Conservation (phyloP, 306 rosid genomes). For the Quercus engelmannii region DNA sequence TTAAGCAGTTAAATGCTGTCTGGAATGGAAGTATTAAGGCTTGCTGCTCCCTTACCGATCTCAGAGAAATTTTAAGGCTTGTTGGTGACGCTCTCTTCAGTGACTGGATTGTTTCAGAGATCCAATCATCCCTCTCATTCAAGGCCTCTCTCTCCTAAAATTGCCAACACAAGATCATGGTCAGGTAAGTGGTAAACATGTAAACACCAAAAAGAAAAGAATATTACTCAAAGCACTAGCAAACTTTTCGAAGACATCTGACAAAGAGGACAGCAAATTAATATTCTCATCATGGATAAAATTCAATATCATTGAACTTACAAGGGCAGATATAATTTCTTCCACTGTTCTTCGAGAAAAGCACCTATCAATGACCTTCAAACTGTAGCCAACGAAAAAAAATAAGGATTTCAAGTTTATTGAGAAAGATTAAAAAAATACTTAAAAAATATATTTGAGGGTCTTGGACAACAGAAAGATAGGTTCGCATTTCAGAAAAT, state of each 20-base stretch:
- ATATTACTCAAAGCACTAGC: background rate
- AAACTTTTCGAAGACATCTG: background rate
- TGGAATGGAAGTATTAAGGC: constrained; percentile 7
- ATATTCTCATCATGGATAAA: background rate
- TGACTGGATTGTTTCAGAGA: constrained; percentile 56
- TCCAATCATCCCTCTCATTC: constrained; percentile 51
- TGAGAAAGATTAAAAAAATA: background rate
- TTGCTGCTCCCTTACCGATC: constrained; percentile 52
- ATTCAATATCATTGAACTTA: constrained; percentile 39
- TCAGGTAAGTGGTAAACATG: constrained; percentile 12
- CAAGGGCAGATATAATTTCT: constrained; percentile 73
- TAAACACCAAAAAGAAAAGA: constrained; percentile 1
- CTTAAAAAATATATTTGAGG: background rate
- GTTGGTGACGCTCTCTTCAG: constrained; percentile 79
- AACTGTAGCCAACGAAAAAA: constrained; percentile 41
- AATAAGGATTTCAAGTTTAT: background rate
- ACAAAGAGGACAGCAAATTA: background rate
- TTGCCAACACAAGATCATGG: constrained; percentile 16
- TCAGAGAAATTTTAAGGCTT: constrained; percentile 74
- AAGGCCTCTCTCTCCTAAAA: constrained; percentile 61
- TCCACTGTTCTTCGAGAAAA: constrained; percentile 75
- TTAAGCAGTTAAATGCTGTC: background rate
- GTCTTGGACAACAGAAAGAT: background rate
- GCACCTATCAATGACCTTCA: constrained; percentile 69
- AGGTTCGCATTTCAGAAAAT: background rate